phyloP scores from a whole-genome alignment of 495 filamentous ascomycete genomes.

The Neurospora sp. region DNA sequence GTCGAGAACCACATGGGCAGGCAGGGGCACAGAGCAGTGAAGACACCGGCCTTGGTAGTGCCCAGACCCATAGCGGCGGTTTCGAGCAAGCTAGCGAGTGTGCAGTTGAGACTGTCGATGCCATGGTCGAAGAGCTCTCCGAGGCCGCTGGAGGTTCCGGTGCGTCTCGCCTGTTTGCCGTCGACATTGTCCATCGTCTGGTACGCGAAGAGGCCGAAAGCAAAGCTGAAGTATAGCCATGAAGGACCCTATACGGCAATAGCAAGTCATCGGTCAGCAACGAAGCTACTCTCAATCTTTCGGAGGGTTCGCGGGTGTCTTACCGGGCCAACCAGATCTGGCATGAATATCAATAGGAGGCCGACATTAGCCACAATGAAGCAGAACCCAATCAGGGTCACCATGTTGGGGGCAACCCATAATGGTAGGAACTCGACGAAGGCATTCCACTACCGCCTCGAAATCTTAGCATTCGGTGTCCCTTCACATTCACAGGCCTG shows the following conservation, averaged over 20 bases:
- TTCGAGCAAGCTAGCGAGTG: conserved; percentile 77
- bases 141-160: conserved; percentile 86
- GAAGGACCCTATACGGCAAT: conserved; percentile 52
- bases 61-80: conserved; percentile 88
- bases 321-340: conserved; percentile 87
- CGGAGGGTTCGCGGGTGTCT: conserved; percentile 13
- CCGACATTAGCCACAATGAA: conserved; percentile 85
- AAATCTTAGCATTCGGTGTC: conserved; percentile 2
- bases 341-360: conserved; percentile 71
- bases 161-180: conserved; percentile 91
- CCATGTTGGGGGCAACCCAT: conserved; percentile 97
- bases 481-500: not conserved
- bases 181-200: conserved; percentile 98
- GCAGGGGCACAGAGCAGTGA: conserved; percentile 83
- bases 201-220: conserved; percentile 92
- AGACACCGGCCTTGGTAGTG: conserved; percentile 68
- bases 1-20: conserved; percentile 99
- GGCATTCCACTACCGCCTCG: conserved; percentile 72
- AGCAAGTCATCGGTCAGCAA: not conserved
- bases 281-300: not conserved
- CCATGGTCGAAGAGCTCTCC: conserved; percentile 98
- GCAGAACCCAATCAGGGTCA: conserved; percentile 89
- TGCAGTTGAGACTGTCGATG: conserved; percentile 96
- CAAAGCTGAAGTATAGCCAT: conserved; percentile 94
- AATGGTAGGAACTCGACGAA: conserved; percentile 85